phyloP scores from a whole-genome alignment of 805 yeast species.

The Lachancea nothofagi region DNA sequence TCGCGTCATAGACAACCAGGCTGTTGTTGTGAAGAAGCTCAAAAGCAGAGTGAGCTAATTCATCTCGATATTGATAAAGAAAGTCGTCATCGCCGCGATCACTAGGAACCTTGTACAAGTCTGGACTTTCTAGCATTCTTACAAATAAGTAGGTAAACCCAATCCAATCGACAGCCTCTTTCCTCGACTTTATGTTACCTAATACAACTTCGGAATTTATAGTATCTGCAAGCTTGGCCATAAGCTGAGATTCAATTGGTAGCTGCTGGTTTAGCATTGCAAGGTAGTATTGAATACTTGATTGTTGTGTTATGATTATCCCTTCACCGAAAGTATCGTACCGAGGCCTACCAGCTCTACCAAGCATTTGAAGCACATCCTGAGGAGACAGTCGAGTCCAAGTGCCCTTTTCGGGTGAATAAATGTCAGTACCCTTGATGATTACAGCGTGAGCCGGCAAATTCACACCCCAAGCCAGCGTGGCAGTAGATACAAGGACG shows the following conservation, averaged over 20 bases:
- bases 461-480: conserved; percentile 96
- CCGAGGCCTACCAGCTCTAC: conserved; percentile 96
- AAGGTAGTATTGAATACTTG: conserved; percentile 79
- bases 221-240: conserved; percentile 62
- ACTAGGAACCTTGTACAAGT: conserved; percentile 66
- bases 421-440: conserved; percentile 88
- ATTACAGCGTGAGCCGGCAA: conserved; percentile 93
- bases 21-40: conserved; percentile 48
- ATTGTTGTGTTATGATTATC: conserved; percentile 80
- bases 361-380: conserved; percentile 94
- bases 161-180: conserved; percentile 77
- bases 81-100: conserved; percentile 48
- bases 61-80: conserved; percentile 51
- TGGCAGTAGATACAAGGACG: conserved; percentile 83
- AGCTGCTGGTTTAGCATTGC: conserved; percentile 87
- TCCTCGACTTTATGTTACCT: conserved; percentile 55
- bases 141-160: conserved; percentile 72
- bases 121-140: conserved; percentile 71
- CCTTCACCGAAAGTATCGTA: conserved; percentile 93
- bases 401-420: conserved; percentile 81
- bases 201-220: conserved; percentile 82
- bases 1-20: conserved; percentile 54
- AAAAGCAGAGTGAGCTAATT: conserved; percentile 74
- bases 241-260: conserved; percentile 86
- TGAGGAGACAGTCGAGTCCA: conserved; percentile 95